Base-by-base conservation (phyloP, 2,329 filamentous ascomycete species). In the Neofusicoccum sp. region DNA sequence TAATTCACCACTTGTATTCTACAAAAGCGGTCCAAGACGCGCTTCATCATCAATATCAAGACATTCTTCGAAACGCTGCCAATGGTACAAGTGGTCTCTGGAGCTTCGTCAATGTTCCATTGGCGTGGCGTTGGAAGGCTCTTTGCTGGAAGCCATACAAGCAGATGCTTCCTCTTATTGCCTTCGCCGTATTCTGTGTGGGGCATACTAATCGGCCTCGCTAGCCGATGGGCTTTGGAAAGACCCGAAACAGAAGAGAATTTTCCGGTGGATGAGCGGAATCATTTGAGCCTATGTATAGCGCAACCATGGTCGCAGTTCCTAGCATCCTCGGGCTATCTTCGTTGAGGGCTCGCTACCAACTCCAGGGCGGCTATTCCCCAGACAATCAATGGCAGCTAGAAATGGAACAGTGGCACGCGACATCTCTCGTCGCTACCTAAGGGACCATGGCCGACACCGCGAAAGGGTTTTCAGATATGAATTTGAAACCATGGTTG, bases 11-110 rank as follows among this genome's bases (percentile, higher is more conserved):
- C 12, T 33, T 31, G 7, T 65, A 66, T 9, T 73, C 59, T 1
- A 43, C 48, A 70, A 28, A 58, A 2, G 36, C 52, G 1, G 61
- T 68, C 7, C 65, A 66, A 7, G 71, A 73, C 48, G 65, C 60
- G 1, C 28, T 74, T 1, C 65, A 74, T 48, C 71, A 74, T 31
- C 72, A 63, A 37, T 50, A 43, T 11, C 63, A 65, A 31, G 63
- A 50, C 3, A 47, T 65, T 16, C 64, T 65, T 7, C 61, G 64
- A 2, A 66, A 66, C 29, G 44, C 64, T 11, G 45, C 47, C 3
- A 63, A 29, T 39, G 45, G 43, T 28, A 12, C n/a, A 4, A 49
- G 16, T 12, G 63, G 48, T 7, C 14, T 63, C 12, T 60, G 41
- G 14, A 50, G 14, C 14, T 34, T 64, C 9, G 22, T 56, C n/a